Conservation (phyloP, 2,329 filamentous ascomycete genomes). For the Neonectria ditissima region DNA sequence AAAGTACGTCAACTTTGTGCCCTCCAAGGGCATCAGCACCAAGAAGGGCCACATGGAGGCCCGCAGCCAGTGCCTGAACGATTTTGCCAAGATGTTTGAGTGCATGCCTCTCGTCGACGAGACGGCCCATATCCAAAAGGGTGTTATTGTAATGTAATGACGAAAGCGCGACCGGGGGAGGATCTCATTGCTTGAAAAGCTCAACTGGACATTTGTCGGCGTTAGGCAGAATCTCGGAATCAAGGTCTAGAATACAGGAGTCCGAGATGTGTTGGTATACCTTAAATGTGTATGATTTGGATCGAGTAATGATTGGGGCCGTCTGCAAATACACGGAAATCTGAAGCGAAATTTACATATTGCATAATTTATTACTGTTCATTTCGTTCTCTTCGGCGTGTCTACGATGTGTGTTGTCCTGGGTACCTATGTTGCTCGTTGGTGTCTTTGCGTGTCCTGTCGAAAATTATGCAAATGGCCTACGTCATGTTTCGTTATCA, state of each 20-base stretch:
- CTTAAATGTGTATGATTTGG: slow-evolving; percentile 3
- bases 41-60: slow-evolving; percentile 49
- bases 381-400: too few species aligned
- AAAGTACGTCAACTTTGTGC: slow-evolving; percentile 49
- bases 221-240: slow-evolving; percentile 15
- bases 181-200: neutral
- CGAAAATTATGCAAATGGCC: neutral
- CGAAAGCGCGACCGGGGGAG: neutral
- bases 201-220: slow-evolving; percentile 3
- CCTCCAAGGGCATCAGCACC: slow-evolving; percentile 49
- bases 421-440: neutral
- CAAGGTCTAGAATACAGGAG: slow-evolving; percentile 5
- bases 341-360: neutral
- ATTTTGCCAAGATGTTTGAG: slow-evolving; percentile 49
- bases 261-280: slow-evolving; percentile 8
- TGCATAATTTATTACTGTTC: neutral
- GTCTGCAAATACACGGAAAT: neutral
- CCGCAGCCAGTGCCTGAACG: slow-evolving; percentile 52
- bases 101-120: slow-evolving; percentile 52
- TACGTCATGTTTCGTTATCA: slow-evolving; percentile 9
- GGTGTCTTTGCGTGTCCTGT: neutral
- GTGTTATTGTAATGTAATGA: slow-evolving; percentile 45
- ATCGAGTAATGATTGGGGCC: neutral
- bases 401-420: neutral
- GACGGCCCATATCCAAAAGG: slow-evolving; percentile 49